These are phyloP conservation scores for Coffea eugenioides DNA, from an alignment of 257 asterid genomes.

Conservation along the genomic window DNA sequence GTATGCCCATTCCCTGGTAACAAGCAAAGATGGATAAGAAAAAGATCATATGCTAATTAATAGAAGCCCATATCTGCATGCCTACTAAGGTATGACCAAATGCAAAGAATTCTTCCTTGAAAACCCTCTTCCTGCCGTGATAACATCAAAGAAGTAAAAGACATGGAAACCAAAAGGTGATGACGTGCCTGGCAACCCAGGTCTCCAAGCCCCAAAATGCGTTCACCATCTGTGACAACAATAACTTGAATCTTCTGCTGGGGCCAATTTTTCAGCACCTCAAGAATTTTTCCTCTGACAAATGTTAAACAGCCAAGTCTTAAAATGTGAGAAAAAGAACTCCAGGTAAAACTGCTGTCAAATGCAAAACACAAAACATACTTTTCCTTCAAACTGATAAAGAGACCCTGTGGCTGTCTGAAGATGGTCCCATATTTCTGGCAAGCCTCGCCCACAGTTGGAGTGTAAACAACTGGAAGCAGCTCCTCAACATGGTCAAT, in stretches of 20 bases:
- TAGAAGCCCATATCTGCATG: not conserved
- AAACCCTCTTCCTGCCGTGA: not conserved
- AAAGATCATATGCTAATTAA: not conserved
- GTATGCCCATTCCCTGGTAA: slow-evolving; percentile 96
- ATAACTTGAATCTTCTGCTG: slow-evolving; percentile 94
- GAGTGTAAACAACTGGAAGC: slow-evolving; percentile 97
- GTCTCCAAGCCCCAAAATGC: slow-evolving; percentile 98
- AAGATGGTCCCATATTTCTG: slow-evolving; percentile 97
- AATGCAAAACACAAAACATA: slow-evolving; percentile 24
- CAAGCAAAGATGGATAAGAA: slow-evolving; percentile 22
- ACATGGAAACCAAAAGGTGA: not conserved
- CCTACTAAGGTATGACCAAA: not conserved
- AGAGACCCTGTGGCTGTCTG: slow-evolving; percentile 98
- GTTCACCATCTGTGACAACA: slow-evolving; percentile 95
- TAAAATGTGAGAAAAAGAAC: slow-evolving; percentile 12
- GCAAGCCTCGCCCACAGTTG: slow-evolving; percentile 99
- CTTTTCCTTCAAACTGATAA: slow-evolving; percentile 96
- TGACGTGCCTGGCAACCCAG: slow-evolving; percentile 92
- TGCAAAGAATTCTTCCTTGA: not conserved
- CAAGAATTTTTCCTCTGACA: slow-evolving; percentile 87
- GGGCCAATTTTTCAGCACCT: slow-evolving; percentile 97
- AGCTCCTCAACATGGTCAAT: slow-evolving; percentile 94
- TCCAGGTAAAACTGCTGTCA: not conserved
- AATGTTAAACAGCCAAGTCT: slow-evolving; percentile 23
- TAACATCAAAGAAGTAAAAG: not conserved